phyloP scores from a whole-genome alignment of 2,329 filamentous ascomycete genomes.

The Xylaria sp. region DNA sequence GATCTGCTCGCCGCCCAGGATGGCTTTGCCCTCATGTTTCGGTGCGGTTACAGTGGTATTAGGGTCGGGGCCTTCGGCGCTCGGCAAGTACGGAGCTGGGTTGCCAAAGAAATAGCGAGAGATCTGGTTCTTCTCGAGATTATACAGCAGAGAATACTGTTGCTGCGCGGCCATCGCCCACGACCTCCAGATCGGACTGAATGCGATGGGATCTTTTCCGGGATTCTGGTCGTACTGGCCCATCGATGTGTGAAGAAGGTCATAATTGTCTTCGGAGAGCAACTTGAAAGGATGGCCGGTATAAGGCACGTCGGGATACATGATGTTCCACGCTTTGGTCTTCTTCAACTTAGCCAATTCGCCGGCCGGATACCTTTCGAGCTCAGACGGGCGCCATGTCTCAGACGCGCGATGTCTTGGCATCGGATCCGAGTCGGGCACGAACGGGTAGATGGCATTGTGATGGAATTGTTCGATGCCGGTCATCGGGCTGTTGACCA shows the following conservation, averaged over 20 bases:
- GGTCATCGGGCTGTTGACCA: slow-evolving; percentile 52
- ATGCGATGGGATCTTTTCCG: slow-evolving; percentile 30
- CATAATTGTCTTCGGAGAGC: slow-evolving; percentile 36
- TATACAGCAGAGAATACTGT: slow-evolving; percentile 45
- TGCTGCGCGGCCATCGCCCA: slow-evolving; percentile 48
- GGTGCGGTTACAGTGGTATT: slow-evolving; percentile 9
- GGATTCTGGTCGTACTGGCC: slow-evolving; percentile 40
- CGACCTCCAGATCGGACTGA: slow-evolving; percentile 40
- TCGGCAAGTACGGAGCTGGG: slow-evolving; percentile 25
- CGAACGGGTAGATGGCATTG: slow-evolving; percentile 47
- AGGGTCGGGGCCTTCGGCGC: slow-evolving; percentile 18
- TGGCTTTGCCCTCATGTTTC: slow-evolving; percentile 1
- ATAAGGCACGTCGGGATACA: slow-evolving; percentile 34
- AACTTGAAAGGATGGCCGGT: slow-evolving; percentile 48
- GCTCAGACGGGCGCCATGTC: slow-evolving; percentile 37
- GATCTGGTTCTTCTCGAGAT: slow-evolving; percentile 43
- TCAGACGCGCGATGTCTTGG: slow-evolving; percentile 27
- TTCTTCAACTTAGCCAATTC: slow-evolving; percentile 18
- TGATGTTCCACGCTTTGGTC: slow-evolving; percentile 27
- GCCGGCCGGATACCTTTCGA: slow-evolving; percentile 19
- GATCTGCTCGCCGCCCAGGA: slow-evolving; percentile 30
- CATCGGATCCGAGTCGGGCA: slow-evolving; percentile 40
- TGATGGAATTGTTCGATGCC: slow-evolving; percentile 50
- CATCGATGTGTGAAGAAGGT: slow-evolving; percentile 43
- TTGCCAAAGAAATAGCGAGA: slow-evolving; percentile 43